Base-by-base conservation (phyloP, 2,329 filamentous ascomycete genomes). In the Hypoxylon sp. region DNA sequence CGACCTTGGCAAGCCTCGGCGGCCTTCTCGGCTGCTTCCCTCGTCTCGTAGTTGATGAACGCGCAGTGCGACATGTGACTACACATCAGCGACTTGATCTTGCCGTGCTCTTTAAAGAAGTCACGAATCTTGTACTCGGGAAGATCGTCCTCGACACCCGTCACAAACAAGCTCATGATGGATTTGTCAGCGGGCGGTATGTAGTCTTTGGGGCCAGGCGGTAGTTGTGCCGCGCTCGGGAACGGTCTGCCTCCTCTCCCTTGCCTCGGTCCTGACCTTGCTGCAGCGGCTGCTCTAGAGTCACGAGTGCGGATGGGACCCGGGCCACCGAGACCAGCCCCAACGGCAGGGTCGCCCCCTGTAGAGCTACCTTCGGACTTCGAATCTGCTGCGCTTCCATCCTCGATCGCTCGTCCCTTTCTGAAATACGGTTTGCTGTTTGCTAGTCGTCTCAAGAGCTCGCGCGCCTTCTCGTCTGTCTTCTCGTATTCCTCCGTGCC, bases 1-100 rank as follows among this genome's bases (percentile, higher is more conserved):
- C 89, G 90, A 4, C 96, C 95, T 73, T 97, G 89, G 67, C 92
- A 94, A 17, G 90, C 86, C 27, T 86, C 86, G 0, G 95, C 91
- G 0, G 96, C 96, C 56, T 84, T 87, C 76, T 99, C 95, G 0
- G 96, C 95, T 1, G 85, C 89, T 60, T 91, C 87, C 55, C 95
- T 85, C 2, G 89, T 91, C 67, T 92, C 87, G 73, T 92, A 99
- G 77, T 99, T 99, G 77, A 99, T 82, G 72, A 98, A 99, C 1
- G 95, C 95, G 74, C 93, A 98, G 72, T 98, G 95, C 13, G 94
- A 94, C 79, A 96, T 92, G 77, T 99, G 95, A 5, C 93, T 97
- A 75, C 95, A 98, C 31, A 99, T 89, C 13, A 99, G 79, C 21
- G 92, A 97, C 69, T 95, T 91, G 58, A 99, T 88, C 70, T 94